Percentiles rank a stretch among this genome's conserved stretches.
These are phyloP conservation scores for Aspergillus sp. DNA, from an alignment of 2,329 filamentous ascomycete species.

Conservation along the genomic window DNA sequence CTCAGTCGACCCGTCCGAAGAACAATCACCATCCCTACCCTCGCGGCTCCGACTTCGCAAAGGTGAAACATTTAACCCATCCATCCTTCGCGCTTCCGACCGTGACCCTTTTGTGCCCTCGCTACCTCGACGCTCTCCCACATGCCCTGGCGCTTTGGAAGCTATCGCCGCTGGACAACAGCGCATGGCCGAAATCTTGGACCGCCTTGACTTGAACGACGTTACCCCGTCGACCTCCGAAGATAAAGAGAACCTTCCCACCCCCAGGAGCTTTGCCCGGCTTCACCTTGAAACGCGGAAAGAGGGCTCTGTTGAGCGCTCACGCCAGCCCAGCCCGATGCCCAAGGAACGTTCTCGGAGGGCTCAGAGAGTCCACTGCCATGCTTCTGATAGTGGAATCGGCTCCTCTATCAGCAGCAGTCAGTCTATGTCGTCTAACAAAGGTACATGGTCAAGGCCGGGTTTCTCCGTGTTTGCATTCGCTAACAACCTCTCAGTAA, in stretches of 20 bases:
- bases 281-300: conserved; percentile 49
- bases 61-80: conserved; percentile 63
- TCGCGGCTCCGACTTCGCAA: conserved; percentile 60
- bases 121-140: conserved; percentile 66
- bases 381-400: conserved; percentile 83
- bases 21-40: conserved; percentile 18
- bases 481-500: conserved; percentile 21
- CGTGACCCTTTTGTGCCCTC: conserved; percentile 45
- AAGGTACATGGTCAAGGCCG: conserved; percentile 25
- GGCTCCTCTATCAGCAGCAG: conserved; percentile 75
- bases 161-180: conserved; percentile 68
- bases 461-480: neutral
- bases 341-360: conserved; percentile 18
- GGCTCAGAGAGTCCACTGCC: conserved; percentile 50
- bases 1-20: conserved; percentile 25
- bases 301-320: conserved; percentile 30
- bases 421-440: conserved; percentile 48
- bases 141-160: conserved; percentile 56
- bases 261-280: conserved; percentile 61
- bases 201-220: conserved; percentile 64
- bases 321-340: conserved; percentile 37
- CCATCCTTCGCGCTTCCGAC: conserved; percentile 40
- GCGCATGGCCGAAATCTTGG: conserved; percentile 66
- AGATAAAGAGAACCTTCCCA: conserved; percentile 58
- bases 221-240: conserved; percentile 43